Conservation (phyloP, 768 basidiomycete species). For the Tylopilus sp. region DNA sequence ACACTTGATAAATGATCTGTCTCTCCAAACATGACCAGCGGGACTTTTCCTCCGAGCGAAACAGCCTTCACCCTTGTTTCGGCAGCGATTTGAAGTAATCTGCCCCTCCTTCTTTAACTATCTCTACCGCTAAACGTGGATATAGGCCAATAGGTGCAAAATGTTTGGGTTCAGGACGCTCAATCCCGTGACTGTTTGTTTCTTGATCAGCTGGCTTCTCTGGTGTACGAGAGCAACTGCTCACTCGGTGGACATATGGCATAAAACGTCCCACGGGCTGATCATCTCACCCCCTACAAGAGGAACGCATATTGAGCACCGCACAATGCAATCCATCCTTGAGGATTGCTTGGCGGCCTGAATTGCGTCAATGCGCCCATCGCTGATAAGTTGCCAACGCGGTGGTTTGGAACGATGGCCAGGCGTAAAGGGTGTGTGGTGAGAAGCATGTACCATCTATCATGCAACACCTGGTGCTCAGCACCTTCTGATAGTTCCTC, state of each 20-base stretch:
- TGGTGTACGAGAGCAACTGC: not conserved
- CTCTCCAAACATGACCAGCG: not conserved
- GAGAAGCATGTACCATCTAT: constrained; percentile 2
- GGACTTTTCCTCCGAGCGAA: not conserved
- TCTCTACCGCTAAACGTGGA: not conserved
- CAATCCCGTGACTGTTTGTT: not conserved
- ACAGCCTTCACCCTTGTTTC: not conserved
- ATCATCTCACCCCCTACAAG: not conserved
- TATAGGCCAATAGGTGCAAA: not conserved
- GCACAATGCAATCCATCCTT: not conserved
- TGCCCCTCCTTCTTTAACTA: constrained; percentile 2
- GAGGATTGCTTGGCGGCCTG: not conserved
- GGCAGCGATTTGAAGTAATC: not conserved
- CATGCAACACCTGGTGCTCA: not conserved
- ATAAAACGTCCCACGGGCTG: rapidly evolving
- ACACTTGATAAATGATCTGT: not conserved
- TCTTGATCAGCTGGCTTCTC: not conserved
- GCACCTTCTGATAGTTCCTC: too few species aligned
- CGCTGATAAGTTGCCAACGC: constrained; percentile 4
- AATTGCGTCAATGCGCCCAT: not conserved
- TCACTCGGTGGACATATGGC: not conserved
- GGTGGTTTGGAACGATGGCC: not conserved
- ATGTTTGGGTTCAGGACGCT: not conserved
- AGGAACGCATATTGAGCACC: constrained; percentile 3
- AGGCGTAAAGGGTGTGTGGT: not conserved